Evolutionary conservation across 2,329 filamentous ascomycete species (phyloP).

Genomic region (Alternaria ventricosa): DNA sequence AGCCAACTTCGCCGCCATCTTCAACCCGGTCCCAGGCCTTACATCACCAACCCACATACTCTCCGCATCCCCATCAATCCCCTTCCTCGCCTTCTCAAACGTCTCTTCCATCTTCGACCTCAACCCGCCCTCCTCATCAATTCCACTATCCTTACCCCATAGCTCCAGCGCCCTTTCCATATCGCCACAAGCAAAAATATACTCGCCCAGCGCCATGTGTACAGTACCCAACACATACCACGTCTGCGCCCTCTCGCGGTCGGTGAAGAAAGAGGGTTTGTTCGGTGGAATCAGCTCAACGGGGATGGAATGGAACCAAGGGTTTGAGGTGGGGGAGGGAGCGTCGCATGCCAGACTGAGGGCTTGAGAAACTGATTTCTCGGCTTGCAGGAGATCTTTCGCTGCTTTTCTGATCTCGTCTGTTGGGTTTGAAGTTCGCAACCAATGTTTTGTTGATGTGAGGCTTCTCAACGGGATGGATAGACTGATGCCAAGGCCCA

Average conservation of each 20-base stretch:
- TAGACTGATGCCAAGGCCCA: slow-evolving; percentile 30
- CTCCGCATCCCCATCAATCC: slow-evolving; percentile 36
- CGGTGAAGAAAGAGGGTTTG: slow-evolving; percentile 35
- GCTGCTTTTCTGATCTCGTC: slow-evolving; percentile 16
- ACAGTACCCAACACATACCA: slow-evolving; percentile 40
- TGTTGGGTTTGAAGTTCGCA: slow-evolving; percentile 1
- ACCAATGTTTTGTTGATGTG: slow-evolving; percentile 20
- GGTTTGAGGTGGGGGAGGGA: slow-evolving; percentile 33
- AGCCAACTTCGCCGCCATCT: slow-evolving; percentile 28
- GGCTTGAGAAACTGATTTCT: slow-evolving; percentile 31
- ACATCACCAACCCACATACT: slow-evolving; percentile 33
- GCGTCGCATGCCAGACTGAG: slow-evolving; percentile 37
- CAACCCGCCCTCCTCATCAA: slow-evolving; percentile 7
- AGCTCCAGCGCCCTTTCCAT: slow-evolving; percentile 38
- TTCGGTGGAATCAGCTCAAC: slow-evolving; percentile 43
- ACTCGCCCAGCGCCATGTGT: slow-evolving; percentile 38
- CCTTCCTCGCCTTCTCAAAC: slow-evolving; percentile 37
- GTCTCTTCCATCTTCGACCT: slow-evolving; percentile 24
- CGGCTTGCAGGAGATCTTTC: slow-evolving; percentile 26
- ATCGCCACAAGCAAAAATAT: slow-evolving; percentile 43
- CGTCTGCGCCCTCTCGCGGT: slow-evolving; percentile 33
- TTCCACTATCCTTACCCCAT: slow-evolving; percentile 12
- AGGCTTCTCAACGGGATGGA: slow-evolving; percentile 17
- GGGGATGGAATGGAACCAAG: slow-evolving; percentile 39
- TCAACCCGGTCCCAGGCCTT: slow-evolving; percentile 33